Conservation (phyloP, 1,284 basidiomycete species). For the Austropuccinia psidii region DNA sequence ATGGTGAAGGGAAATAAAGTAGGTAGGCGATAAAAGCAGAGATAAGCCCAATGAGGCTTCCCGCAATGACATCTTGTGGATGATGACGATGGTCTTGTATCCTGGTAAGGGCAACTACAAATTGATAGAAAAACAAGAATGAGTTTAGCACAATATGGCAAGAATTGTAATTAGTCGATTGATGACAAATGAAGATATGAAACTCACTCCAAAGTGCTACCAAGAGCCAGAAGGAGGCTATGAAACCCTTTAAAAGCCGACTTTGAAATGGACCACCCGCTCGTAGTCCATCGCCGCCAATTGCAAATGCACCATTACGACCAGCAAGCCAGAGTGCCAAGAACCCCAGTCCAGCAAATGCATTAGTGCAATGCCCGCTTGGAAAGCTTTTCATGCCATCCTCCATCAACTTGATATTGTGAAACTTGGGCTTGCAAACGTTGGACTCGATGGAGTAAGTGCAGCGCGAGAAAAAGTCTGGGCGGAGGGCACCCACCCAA, state of each 20-base stretch:
- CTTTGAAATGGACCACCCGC: constrained; percentile 32
- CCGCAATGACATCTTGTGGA: constrained; percentile 24
- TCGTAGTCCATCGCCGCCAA: constrained; percentile 23
- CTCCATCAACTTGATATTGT: constrained; percentile 25
- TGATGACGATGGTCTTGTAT: constrained; percentile 34
- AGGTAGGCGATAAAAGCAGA: constrained; percentile 29
- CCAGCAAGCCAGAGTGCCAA: constrained; percentile 34
- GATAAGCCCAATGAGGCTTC: constrained; percentile 19
- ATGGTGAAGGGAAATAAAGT: constrained; percentile 35
- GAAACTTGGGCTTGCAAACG: constrained; percentile 24
- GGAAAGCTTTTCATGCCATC: constrained; percentile 36
- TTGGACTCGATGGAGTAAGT: constrained; percentile 18
- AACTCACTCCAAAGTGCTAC: constrained; percentile 28
- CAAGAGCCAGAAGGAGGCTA: constrained; percentile 24
- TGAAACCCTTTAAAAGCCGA: constrained; percentile 22
- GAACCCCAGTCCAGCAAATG: constrained; percentile 30
- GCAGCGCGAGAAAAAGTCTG: constrained; percentile 36
- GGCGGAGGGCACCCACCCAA: constrained; percentile 25
- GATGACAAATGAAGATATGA: background rate
- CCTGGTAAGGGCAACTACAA: constrained; percentile 15
- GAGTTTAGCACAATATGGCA: background rate
- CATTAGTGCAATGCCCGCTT: constrained; percentile 22
- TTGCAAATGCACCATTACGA: constrained; percentile 30
- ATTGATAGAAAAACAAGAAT: background rate
- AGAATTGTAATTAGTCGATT: background rate